Conservation (phyloP, 805 yeast species). For the Helenozyma baotianmanensis region DNA sequence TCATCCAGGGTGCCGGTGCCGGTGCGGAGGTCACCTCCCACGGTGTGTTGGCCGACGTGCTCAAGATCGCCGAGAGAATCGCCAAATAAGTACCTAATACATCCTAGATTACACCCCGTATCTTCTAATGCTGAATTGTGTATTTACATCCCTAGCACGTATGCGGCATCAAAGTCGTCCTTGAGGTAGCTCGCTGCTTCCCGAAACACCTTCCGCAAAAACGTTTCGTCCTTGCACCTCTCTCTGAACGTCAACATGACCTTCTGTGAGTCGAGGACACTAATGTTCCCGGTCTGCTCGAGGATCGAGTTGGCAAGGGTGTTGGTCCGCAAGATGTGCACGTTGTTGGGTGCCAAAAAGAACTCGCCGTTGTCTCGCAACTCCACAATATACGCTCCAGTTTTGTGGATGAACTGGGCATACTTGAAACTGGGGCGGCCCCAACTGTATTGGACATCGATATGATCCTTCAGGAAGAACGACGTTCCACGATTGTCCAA, state of each 20-base stretch:
- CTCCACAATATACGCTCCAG: slow-evolving; percentile 90
- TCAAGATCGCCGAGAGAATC: slow-evolving; percentile 86
- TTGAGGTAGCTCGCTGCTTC: slow-evolving; percentile 62
- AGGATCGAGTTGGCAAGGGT: slow-evolving; percentile 28
- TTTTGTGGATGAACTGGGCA: slow-evolving; percentile 83
- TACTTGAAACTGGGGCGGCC: slow-evolving; percentile 77
- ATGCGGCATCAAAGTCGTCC: slow-evolving; percentile 22
- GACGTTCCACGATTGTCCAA: slow-evolving; percentile 76
- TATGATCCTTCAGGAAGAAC: slow-evolving; percentile 48
- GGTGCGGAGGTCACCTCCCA: slow-evolving; percentile 68
- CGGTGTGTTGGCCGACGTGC: slow-evolving; percentile 91
- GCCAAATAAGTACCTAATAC: slow-evolving; percentile 34
- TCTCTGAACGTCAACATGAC: slow-evolving; percentile 67
- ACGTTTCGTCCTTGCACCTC: slow-evolving; percentile 50
- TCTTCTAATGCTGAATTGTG: too few species aligned
- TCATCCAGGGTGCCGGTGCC: slow-evolving; percentile 97
- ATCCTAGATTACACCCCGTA: background rate
- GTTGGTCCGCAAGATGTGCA: slow-evolving; percentile 71
- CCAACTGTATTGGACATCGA: slow-evolving; percentile 85
- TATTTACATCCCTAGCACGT: slow-evolving; percentile 9
- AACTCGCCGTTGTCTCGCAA: slow-evolving; percentile 72
- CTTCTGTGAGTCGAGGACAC: slow-evolving; percentile 60
- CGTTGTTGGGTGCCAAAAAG: slow-evolving; percentile 81
- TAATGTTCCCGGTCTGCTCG: slow-evolving; percentile 24
- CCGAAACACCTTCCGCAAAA: slow-evolving; percentile 48